Evolutionary conservation across 2,329 filamentous ascomycete genomes (phyloP).

Genomic region (Nothopassalora personata): DNA sequence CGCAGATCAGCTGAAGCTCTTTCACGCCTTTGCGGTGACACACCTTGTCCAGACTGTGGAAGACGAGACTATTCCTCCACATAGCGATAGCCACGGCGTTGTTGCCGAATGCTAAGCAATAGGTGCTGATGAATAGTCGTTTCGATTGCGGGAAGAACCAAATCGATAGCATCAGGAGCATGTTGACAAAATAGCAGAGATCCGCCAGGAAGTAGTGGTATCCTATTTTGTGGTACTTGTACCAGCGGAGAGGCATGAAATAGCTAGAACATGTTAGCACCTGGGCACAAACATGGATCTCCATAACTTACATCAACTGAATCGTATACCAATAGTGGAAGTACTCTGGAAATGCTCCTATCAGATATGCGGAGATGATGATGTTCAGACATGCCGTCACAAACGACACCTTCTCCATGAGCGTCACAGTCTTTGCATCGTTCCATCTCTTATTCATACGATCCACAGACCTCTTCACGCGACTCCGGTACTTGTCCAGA

Average conservation of each 20-base stretch:
- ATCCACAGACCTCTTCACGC: slow-evolving; percentile 85
- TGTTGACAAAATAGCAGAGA: slow-evolving; percentile 96
- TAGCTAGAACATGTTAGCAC: slow-evolving; percentile 50
- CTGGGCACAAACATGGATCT: not conserved
- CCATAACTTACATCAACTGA: slow-evolving; percentile 29
- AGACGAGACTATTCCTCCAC: slow-evolving; percentile 98
- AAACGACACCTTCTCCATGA: slow-evolving; percentile 91
- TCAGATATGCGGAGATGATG: slow-evolving; percentile 89
- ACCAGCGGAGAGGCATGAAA: slow-evolving; percentile 94
- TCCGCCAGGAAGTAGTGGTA: slow-evolving; percentile 98
- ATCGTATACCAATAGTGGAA: slow-evolving; percentile 82
- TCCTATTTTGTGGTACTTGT: slow-evolving; percentile 82
- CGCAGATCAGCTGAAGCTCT: slow-evolving; percentile 2
- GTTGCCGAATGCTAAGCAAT: slow-evolving; percentile 90
- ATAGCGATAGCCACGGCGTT: slow-evolving; percentile 97
- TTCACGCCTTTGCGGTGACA: not conserved
- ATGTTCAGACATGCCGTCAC: slow-evolving; percentile 96
- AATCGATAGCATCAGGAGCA: slow-evolving; percentile 72
- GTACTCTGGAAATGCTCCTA: slow-evolving; percentile 76
- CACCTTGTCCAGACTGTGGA: slow-evolving; percentile 97
- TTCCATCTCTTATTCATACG: slow-evolving; percentile 81
- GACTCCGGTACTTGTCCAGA: slow-evolving; percentile 80
- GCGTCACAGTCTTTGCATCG: slow-evolving; percentile 78
- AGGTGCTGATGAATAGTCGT: slow-evolving; percentile 83
- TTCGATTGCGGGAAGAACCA: slow-evolving; percentile 91